phyloP scores from a whole-genome alignment of 441 rosid genomes.

The Erodium texanum region DNA sequence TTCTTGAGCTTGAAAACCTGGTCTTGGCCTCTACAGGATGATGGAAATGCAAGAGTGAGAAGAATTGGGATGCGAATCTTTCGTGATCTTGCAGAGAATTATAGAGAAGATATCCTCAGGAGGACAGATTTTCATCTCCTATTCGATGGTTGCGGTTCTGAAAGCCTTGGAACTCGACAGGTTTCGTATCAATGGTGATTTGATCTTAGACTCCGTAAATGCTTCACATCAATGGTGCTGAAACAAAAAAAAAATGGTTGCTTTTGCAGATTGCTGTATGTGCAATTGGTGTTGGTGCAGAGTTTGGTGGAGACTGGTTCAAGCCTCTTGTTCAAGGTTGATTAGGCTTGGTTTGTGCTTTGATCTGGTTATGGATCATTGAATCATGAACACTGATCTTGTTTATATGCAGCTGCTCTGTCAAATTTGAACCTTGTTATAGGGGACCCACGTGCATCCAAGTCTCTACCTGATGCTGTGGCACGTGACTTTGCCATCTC shows the following conservation, averaged over 20 bases:
- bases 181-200: neutral
- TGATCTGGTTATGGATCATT: too few relatives aligned
- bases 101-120: neutral
- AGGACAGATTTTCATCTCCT: neutral
- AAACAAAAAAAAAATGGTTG: neutral
- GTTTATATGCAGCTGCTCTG: neutral
- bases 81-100: neutral
- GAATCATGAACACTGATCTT: too few relatives aligned
- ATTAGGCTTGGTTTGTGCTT: too few relatives aligned
- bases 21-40: neutral
- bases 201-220: neutral
- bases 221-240: neutral
- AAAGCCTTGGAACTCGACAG: neutral
- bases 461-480: neutral
- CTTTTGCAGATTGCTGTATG: neutral
- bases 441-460: neutral
- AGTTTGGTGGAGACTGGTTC: neutral
- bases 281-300: neutral
- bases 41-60: neutral
- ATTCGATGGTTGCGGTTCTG: neutral
- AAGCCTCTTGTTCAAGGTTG: neutral
- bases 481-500: neutral
- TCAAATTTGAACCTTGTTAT: neutral
- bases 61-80: neutral
- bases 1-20: too few relatives aligned